Percentiles rank a stretch among this genome's conserved stretches.
Conservation (phyloP, 2,329 filamentous ascomycete species). For the Xylaria sp. region DNA sequence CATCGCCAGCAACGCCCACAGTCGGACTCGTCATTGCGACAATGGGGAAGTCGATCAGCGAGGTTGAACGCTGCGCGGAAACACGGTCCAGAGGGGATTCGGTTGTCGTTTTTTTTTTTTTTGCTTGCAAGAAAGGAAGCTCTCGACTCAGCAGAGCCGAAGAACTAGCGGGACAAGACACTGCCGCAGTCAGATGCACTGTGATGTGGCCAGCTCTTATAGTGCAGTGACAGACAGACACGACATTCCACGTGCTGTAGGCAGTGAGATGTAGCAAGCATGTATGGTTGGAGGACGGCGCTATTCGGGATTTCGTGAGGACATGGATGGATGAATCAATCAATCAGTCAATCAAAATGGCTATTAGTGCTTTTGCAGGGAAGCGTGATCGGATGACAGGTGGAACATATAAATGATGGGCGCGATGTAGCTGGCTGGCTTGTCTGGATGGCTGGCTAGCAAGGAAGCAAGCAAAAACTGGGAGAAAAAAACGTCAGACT, state of each 20-base stretch:
- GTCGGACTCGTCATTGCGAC: conserved; percentile 40
- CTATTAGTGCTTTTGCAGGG: conserved; percentile 1
- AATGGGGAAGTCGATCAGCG: conserved; percentile 9
- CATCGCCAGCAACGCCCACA: conserved; percentile 14
- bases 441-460: conserved; percentile 10
- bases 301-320: conserved; percentile 13
- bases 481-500: conserved; percentile 23
- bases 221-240: conserved; percentile 15
- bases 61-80: conserved; percentile 11
- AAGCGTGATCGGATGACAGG: conserved; percentile 1
- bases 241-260: conserved; percentile 28
- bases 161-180: conserved; percentile 10
- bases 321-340: conserved; percentile 11
- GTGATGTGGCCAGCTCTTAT: conserved; percentile 25
- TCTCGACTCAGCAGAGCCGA: conserved; percentile 19
- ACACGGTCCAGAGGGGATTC: neutral
- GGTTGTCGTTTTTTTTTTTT: conserved; percentile 5
- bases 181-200: conserved; percentile 5
- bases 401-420: conserved; percentile 9
- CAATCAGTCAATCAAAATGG: neutral
- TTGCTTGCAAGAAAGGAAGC: neutral
- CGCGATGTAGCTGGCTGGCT: conserved; percentile 1
- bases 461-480: neutral
- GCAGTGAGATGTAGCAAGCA: conserved; percentile 10
- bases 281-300: neutral